Percentiles rank a stretch among this genome's conserved stretches.
Evolutionary conservation across 148 eudicot species (phyloP).

Genomic region (Linanthus parryae): DNA sequence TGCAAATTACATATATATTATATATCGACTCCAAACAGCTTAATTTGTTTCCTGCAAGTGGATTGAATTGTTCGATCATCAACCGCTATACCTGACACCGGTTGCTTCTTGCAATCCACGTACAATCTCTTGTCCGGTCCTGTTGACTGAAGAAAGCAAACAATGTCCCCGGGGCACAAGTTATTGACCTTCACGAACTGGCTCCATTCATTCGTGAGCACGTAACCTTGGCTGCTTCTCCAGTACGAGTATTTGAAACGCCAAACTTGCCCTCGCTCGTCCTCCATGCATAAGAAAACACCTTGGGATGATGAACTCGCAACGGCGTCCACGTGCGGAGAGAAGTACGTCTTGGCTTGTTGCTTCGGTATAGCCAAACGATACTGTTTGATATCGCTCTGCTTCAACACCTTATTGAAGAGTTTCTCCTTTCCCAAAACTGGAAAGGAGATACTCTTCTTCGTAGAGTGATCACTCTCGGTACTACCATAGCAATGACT

Average conservation of each 20-base stretch:
- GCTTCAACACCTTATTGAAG: slow-evolving; percentile 26
- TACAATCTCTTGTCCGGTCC: slow-evolving; percentile 15
- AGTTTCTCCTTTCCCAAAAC: slow-evolving; percentile 18
- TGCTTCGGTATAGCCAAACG: slow-evolving; percentile 26
- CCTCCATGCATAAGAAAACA: slow-evolving; percentile 22
- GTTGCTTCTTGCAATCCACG: slow-evolving; percentile 19
- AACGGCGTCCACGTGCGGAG: slow-evolving; percentile 5
- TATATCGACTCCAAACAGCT: slow-evolving; percentile 24
- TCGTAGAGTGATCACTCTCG: too few relatives aligned
- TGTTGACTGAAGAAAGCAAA: slow-evolving; percentile 15
- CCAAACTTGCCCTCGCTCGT: slow-evolving; percentile 24
- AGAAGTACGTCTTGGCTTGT: slow-evolving; percentile 24
- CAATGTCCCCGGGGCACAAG: slow-evolving; percentile 20
- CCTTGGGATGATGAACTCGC: slow-evolving; percentile 15
- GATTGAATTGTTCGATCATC: neutral
- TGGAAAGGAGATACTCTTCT: too few relatives aligned
- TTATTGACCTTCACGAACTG: slow-evolving; percentile 24
- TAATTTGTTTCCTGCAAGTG: slow-evolving; percentile 7
- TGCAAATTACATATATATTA: too few relatives aligned
- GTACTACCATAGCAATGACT: too few relatives aligned
- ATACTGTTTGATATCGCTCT: slow-evolving; percentile 27
- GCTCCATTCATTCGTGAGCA: slow-evolving; percentile 32
- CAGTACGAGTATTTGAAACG: slow-evolving; percentile 26
- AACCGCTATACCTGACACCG: neutral
- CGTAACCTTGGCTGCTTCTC: slow-evolving; percentile 27